Conservation (phyloP, 2,329 filamentous ascomycete genomes). For the Zymoseptoria brevis region DNA sequence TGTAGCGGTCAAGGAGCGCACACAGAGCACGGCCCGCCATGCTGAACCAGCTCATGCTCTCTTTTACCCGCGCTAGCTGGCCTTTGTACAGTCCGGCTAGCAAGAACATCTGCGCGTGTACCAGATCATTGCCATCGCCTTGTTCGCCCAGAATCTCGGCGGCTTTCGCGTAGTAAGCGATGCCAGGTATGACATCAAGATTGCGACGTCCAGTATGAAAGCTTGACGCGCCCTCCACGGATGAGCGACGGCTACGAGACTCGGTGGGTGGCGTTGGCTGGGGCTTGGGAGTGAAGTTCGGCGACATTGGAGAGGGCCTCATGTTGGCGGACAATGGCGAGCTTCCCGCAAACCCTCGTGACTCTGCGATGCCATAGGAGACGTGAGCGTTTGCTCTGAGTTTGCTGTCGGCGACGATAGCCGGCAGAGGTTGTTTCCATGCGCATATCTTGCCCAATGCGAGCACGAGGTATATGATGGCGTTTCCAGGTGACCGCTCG, state of each 20-base stretch:
- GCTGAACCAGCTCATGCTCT: conserved; percentile 68
- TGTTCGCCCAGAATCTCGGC: conserved; percentile 80
- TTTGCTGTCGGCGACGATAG: conserved; percentile 47
- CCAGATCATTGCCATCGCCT: conserved; percentile 67
- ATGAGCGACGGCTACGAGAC: conserved; percentile 24
- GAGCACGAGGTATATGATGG: conserved; percentile 72
- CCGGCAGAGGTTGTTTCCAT: conserved; percentile 44
- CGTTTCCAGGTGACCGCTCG: conserved; percentile 65
- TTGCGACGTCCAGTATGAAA: conserved; percentile 20
- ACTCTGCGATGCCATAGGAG: conserved; percentile 23
- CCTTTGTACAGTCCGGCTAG: conserved; percentile 83
- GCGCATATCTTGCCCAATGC: conserved; percentile 79
- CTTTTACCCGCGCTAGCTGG: conserved; percentile 76
- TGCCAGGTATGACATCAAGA: conserved; percentile 75
- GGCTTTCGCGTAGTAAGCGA: conserved; percentile 83
- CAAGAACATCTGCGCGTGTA: conserved; percentile 76
- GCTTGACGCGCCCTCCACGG: conserved; percentile 21
- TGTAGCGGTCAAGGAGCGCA: conserved; percentile 67
- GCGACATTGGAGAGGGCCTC: conserved; percentile 33
- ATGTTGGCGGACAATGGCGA: conserved; percentile 26
- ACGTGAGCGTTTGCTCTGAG: conserved; percentile 31
- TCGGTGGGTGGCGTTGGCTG: conserved; percentile 27
- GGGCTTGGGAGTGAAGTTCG: conserved; percentile 29
- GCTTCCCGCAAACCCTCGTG: conserved; percentile 15
- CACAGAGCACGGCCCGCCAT: conserved; percentile 55